These are phyloP conservation scores for Candida michaelii DNA, from an alignment of 805 yeast species.

Conservation along the genomic window DNA sequence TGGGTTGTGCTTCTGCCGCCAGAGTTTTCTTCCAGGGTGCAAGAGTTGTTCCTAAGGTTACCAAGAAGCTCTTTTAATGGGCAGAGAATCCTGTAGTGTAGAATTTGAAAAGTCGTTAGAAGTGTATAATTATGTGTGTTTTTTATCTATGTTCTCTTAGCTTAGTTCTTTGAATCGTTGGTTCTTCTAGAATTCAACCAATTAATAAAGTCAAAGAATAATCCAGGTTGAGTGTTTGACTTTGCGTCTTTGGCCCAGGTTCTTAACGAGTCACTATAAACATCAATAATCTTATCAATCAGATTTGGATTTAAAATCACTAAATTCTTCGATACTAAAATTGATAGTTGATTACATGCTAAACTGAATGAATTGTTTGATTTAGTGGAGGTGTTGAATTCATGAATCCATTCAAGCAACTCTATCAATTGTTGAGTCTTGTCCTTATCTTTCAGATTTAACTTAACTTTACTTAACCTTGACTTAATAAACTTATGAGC, in stretches of 20 bases:
- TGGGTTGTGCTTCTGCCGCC: constrained; percentile 68
- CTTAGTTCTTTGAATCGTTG: not conserved
- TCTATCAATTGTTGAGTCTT: constrained; percentile 21
- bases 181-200: constrained; percentile 54
- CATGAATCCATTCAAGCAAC: constrained; percentile 45
- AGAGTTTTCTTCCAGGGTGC: constrained; percentile 69
- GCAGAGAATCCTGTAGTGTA: not conserved
- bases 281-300: constrained; percentile 48
- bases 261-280: constrained; percentile 57
- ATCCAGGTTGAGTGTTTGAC: constrained; percentile 49
- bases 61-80: not conserved
- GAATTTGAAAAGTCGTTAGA: constrained; percentile 8
- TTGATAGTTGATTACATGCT: constrained; percentile 66
- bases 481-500: constrained; percentile 70
- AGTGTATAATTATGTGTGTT: not conserved
- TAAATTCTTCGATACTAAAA: constrained; percentile 62
- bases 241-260: constrained; percentile 55
- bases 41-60: constrained; percentile 41
- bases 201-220: constrained; percentile 77
- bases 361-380: constrained; percentile 49
- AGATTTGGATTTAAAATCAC: constrained; percentile 30
- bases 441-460: constrained; percentile 13
- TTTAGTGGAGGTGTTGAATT: constrained; percentile 22
- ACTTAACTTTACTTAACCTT: constrained; percentile 52
- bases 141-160: not conserved